phyloP scores from a whole-genome alignment of 2,329 filamentous ascomycete species.

The Cryphonectria radicalis region DNA sequence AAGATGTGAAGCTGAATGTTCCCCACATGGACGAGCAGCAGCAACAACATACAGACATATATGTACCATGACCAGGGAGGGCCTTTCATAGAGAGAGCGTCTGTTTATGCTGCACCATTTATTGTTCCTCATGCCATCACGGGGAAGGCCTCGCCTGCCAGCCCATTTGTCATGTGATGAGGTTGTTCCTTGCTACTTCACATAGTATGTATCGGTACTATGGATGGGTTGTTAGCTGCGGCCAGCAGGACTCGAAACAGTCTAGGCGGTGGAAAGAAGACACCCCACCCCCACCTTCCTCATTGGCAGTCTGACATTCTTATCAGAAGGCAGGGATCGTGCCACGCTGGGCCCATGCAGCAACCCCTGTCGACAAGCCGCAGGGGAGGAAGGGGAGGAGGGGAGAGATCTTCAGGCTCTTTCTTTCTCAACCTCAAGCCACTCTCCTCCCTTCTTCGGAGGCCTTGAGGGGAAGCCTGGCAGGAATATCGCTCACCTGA shows the following conservation, averaged over 20 bases:
- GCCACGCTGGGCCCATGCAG: not conserved
- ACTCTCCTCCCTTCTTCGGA: not conserved
- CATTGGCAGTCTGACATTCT: not conserved
- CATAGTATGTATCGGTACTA: not conserved
- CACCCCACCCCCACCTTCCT: constrained; percentile 6
- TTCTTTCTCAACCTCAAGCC: not conserved
- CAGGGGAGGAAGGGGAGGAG: too few species aligned
- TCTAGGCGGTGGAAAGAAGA: not conserved
- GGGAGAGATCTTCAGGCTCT: not conserved
- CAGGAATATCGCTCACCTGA: not conserved
- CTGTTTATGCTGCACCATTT: not conserved
- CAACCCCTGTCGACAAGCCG: not conserved
- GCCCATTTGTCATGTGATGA: not conserved
- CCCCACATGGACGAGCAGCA: not conserved
- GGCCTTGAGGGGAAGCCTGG: too few species aligned
- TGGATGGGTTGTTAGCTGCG: not conserved
- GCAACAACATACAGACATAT: too few species aligned
- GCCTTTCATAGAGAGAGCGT: too few species aligned
- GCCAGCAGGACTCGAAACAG: not conserved
- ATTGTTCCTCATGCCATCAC: not conserved
- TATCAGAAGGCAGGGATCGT: not conserved
- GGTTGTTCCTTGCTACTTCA: too few species aligned
- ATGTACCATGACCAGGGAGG: not conserved
- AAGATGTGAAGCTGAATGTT: not conserved
- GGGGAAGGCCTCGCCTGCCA: not conserved